These are phyloP conservation scores for Metarhizium sp. DNA, from an alignment of 2,329 filamentous ascomycete genomes.

Conservation along the genomic window DNA sequence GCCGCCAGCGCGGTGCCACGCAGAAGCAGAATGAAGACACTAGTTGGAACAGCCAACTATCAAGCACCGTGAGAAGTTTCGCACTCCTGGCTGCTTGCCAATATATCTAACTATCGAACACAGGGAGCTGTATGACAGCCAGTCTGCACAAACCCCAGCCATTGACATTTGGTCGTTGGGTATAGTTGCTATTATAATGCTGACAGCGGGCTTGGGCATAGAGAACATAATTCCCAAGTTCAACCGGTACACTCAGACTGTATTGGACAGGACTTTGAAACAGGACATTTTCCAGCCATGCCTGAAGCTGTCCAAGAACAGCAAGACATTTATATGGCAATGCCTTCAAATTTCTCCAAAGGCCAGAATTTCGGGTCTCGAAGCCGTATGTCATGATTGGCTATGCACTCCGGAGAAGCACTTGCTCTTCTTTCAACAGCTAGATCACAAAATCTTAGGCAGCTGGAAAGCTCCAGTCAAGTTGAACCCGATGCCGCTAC, in stretches of 20 bases:
- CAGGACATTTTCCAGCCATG: constrained; percentile 8
- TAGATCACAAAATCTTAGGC: constrained; percentile 19
- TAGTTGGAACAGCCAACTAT: constrained; percentile 36
- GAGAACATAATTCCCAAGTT: constrained; percentile 14
- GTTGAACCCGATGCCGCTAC: constrained; percentile 23
- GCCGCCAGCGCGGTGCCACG: constrained; percentile 35
- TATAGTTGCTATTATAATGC: constrained; percentile 30
- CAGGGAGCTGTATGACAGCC: constrained; percentile 28
- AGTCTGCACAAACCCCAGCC: constrained; percentile 20
- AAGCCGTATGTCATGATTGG: constrained; percentile 24
- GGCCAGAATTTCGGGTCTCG: constrained; percentile 17
- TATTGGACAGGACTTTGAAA: constrained; percentile 13
- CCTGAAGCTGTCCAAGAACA: constrained; percentile 14
- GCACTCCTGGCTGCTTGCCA: neutral
- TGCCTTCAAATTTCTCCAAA: constrained; percentile 21
- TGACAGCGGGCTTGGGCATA: constrained; percentile 14
- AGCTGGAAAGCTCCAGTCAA: constrained; percentile 17
- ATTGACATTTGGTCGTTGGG: constrained; percentile 47
- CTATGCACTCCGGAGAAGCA: constrained; percentile 22
- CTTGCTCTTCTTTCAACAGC: constrained; percentile 19
- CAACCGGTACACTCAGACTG: constrained; percentile 16
- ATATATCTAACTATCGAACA: constrained; percentile 1
- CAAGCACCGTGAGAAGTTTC: constrained; percentile 37
- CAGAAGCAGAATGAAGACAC: constrained; percentile 31
- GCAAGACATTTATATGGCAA: constrained; percentile 18